Conservation (phyloP, 2,329 filamentous ascomycete genomes). For the Ophiostoma montium region DNA sequence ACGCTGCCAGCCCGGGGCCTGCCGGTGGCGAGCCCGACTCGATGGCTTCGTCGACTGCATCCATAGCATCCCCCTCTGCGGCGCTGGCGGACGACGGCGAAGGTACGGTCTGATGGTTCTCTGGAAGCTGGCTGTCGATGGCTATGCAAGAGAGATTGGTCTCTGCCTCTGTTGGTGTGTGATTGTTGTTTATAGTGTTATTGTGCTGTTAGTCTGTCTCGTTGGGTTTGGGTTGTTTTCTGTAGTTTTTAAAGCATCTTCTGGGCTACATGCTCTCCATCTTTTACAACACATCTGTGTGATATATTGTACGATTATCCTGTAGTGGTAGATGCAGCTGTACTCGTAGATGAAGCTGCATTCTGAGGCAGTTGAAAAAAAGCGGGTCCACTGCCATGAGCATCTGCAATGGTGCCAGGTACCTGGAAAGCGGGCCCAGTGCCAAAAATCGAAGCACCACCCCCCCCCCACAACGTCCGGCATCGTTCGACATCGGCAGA, state of each 20-base stretch:
- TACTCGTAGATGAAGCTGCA: neutral
- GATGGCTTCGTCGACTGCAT: slow-evolving; percentile 8
- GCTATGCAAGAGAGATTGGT: neutral
- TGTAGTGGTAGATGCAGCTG: too few relatives aligned
- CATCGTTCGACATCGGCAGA: neutral
- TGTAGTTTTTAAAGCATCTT: neutral
- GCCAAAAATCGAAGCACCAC: neutral
- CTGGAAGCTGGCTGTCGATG: neutral
- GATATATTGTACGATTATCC: too few relatives aligned
- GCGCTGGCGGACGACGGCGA: slow-evolving; percentile 8
- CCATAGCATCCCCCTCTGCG: neutral
- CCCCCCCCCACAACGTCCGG: neutral
- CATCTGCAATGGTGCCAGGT: neutral
- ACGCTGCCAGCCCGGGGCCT: slow-evolving; percentile 23
- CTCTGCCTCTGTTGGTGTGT: neutral
- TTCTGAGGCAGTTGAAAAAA: neutral
- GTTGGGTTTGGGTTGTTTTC: neutral
- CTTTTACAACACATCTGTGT: too few relatives aligned
- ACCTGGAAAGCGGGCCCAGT: neutral
- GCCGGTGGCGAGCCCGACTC: slow-evolving; percentile 10
- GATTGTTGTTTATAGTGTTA: neutral
- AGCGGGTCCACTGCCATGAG: neutral
- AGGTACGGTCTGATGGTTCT: neutral
- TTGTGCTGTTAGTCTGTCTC: neutral
- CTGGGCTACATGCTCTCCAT: neutral